These are phyloP conservation scores for Nakaseomyces kungkrabaensis DNA, from an alignment of 1,139 yeast species.

Conservation along the genomic window DNA sequence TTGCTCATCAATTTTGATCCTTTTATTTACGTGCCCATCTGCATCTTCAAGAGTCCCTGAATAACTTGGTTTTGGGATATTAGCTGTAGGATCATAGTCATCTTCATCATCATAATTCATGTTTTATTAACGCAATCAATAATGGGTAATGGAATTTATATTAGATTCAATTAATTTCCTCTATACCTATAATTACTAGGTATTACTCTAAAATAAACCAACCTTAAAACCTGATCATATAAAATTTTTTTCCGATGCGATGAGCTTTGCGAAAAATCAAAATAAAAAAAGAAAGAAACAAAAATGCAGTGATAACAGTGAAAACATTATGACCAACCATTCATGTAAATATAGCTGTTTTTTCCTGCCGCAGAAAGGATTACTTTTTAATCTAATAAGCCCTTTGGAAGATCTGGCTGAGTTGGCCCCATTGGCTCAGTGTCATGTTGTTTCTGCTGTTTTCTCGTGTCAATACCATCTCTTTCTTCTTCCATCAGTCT, in stretches of 20 bases:
- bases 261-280: too few relatives aligned
- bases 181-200: background rate
- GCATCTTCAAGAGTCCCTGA: conserved; percentile 17
- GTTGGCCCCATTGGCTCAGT: conserved; percentile 30
- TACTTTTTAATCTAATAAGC: conserved; percentile 27
- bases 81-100: background rate
- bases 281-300: background rate
- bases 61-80: conserved; percentile 23
- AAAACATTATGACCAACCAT: too few relatives aligned
- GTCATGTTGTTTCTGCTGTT: conserved; percentile 5
- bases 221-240: too few relatives aligned
- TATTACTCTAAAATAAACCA: background rate
- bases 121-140: background rate
- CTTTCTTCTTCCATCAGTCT: background rate
- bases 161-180: background rate
- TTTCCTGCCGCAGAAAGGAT: background rate
- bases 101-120: conserved; percentile 1
- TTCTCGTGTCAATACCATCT: background rate
- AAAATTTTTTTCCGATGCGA: background rate
- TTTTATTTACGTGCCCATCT: background rate
- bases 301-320: background rate
- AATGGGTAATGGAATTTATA: background rate
- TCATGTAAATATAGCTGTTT: too few relatives aligned
- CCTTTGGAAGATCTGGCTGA: conserved; percentile 26
- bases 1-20: background rate